Evolutionary conservation across 768 basidiomycete species (phyloP), one percentile per base, ranked within the genome.

Genomic region (Tylopilus plumbeoviolaceoides): DNA sequence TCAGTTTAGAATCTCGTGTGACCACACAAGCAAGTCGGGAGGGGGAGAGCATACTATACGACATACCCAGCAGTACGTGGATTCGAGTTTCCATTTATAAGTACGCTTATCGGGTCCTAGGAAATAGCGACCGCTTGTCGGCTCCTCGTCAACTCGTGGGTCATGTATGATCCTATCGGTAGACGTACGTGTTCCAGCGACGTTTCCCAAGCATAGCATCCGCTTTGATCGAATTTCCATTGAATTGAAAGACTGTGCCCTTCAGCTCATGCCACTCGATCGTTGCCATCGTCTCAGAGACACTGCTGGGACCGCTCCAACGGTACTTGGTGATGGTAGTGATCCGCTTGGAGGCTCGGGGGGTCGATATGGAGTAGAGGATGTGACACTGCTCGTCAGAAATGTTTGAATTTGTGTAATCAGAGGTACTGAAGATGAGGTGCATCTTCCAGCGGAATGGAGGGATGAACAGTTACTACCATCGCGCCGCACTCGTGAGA

Each of bases 61-160:
- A 57, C 51, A 27, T 61, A 63, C 62, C 63, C 62, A 63, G 25
- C 66, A 65, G 12, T 67, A 61, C 5, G 58, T 59, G 5, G 54
- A 47, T n/a, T 62, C 60, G 4, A 73, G 54, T 12, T 60, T 61
- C 73, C 72, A 74, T n/a, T 67, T 66, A 48, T 72, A 73, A 50
- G 61, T 54, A 31, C 51, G 58, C 6, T 69, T 68, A 36, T 73
- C 71, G 0, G 63, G 70, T 5, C 69, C 73, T 33, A 53, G 50
- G 51, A 71, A 73, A 23, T 63, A 58, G n/a, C 69, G 69, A 8
- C 63, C 63, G 30, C 71, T 72, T 44, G 36, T 50, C 2, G 4
- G 15, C 20, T 39, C 20, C 18, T 28, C 43, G 25, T 42, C 39
- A 18, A 30, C 38, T 10, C 18, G 30, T 54, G 50, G 53, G 35